Percentiles rank a stretch among this genome's conserved stretches.
phyloP scores from a whole-genome alignment of 2,329 filamentous ascomycete genomes.

The Botrytis sinoallii region DNA sequence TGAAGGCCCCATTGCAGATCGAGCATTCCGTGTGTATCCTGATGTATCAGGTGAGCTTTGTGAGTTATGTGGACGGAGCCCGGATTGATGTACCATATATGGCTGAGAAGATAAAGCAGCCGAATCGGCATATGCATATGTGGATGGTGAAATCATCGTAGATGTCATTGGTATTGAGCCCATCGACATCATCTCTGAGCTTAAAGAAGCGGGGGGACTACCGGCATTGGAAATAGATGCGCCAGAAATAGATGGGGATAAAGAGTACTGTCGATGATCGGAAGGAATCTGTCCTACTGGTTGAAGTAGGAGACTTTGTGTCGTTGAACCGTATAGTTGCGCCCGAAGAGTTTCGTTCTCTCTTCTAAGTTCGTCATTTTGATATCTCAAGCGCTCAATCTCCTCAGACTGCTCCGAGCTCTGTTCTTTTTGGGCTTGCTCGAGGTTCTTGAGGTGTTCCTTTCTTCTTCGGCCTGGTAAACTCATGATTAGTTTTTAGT shows the following conservation, averaged over 20 bases:
- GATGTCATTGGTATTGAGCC: slow-evolving; percentile 36
- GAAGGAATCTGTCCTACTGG: slow-evolving; percentile 24
- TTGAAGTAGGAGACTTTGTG: slow-evolving; percentile 30
- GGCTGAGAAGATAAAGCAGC: slow-evolving; percentile 36
- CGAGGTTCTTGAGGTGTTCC: slow-evolving; percentile 44
- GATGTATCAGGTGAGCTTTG: slow-evolving; percentile 40
- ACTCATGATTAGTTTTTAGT: slow-evolving; percentile 23
- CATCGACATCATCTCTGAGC: slow-evolving; percentile 37
- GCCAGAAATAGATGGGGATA: slow-evolving; percentile 37
- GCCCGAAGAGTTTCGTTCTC: slow-evolving; percentile 42
- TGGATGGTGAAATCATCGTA: slow-evolving; percentile 34
- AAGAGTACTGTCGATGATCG: slow-evolving; percentile 36
- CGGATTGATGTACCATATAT: slow-evolving; percentile 39
- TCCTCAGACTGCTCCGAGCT: slow-evolving; percentile 42
- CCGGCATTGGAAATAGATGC: slow-evolving; percentile 35
- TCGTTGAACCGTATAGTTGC: slow-evolving; percentile 39
- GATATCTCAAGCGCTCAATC: slow-evolving; percentile 41
- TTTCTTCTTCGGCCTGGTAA: slow-evolving; percentile 43
- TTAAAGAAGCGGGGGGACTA: slow-evolving; percentile 35
- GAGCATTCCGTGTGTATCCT: slow-evolving; percentile 37
- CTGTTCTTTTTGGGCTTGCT: slow-evolving; percentile 43
- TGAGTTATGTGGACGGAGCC: slow-evolving; percentile 38
- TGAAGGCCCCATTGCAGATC: slow-evolving; percentile 37
- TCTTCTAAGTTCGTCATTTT: slow-evolving; percentile 41
- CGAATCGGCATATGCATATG: slow-evolving; percentile 36